Evolutionary conservation across 2,329 filamentous ascomycete genomes (phyloP), one percentile per base, ranked within the genome.

Genomic region (Zelopaecilomyces penicillatus): DNA sequence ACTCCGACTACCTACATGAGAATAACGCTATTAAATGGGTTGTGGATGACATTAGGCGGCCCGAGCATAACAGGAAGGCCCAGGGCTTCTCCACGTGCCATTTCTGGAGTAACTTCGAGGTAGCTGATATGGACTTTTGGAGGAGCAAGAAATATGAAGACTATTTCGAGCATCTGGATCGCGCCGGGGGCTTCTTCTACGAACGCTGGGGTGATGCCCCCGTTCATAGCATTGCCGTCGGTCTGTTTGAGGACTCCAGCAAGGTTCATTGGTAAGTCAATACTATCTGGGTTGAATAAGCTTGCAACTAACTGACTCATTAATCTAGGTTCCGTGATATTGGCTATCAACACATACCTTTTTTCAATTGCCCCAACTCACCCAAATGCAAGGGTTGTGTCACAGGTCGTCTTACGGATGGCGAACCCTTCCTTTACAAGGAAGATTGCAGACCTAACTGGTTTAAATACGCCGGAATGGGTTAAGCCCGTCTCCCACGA

Each of bases 91-190:
- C 88, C 31, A 97, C 93, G 3, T 98, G 93, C 64, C 93, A 98
- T 66, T 98, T 98, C 73, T 98, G 93, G 93, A 93, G 84, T 58
- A 98, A 98, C 66, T 98, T 98, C 57, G 93, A 98, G 67, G 91
- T 98, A 56, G 91, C 79, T 39, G 88, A 96, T 64, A 79, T 98
- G 76, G 78, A 78, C 51, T 95, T 98, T 66, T 98, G 89, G 87
- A 75, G 93, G 40, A 87, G 88, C 60, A 80, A 90, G 62, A 76
- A 80, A 38, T 98, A 98, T 61, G 86, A 95, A 61, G 89, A 94
- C 51, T 98, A 96, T 66, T 98, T 98, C 62, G 82, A 95, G 60
- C 89, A 97, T 65, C 76, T 98, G 31, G 93, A 98, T 87, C 90
- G 86, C 19, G 87, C 90, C 0, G 93, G 93, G 33, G 93, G 93